Evolutionary conservation across 2,329 filamentous ascomycete genomes (phyloP).

Genomic region (Diaporthe ilicicola): DNA sequence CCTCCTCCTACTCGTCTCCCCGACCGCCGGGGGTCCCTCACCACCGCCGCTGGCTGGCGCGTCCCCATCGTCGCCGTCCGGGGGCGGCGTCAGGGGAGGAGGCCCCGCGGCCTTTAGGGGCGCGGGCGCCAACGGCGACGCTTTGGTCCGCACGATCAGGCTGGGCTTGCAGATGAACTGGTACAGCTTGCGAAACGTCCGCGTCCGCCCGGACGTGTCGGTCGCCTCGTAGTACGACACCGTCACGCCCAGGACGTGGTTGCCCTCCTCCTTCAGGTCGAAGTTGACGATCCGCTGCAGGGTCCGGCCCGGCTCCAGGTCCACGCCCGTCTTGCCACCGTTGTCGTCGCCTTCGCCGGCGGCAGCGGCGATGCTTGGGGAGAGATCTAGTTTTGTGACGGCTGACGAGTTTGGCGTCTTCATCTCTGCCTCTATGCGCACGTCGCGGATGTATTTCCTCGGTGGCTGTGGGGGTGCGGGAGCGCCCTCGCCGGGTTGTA

Average conservation of each 20-base stretch:
- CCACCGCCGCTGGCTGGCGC: neutral
- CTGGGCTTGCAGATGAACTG: slow-evolving; percentile 94
- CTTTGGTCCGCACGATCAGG: slow-evolving; percentile 89
- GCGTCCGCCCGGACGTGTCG: slow-evolving; percentile 73
- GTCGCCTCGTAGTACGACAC: slow-evolving; percentile 92
- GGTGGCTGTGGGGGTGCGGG: slow-evolving; percentile 34
- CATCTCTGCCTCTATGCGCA: slow-evolving; percentile 91
- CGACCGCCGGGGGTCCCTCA: slow-evolving; percentile 30
- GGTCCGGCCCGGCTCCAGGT: slow-evolving; percentile 70
- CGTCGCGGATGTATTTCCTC: slow-evolving; percentile 71
- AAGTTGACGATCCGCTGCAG: slow-evolving; percentile 85
- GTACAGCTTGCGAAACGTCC: slow-evolving; percentile 94
- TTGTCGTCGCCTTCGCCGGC: slow-evolving; percentile 23
- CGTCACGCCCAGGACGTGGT: slow-evolving; percentile 91
- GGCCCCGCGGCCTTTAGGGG: neutral
- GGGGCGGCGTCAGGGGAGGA: slow-evolving; percentile 15
- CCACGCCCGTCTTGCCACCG: slow-evolving; percentile 43
- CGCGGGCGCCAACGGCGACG: slow-evolving; percentile 66
- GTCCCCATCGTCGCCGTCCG: slow-evolving; percentile 40
- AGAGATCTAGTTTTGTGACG: slow-evolving; percentile 73
- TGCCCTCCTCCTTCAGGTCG: slow-evolving; percentile 92
- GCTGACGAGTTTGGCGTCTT: slow-evolving; percentile 76
- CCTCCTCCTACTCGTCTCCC: slow-evolving; percentile 31
- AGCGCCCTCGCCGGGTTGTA: slow-evolving; percentile 2
- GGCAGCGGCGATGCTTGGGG: slow-evolving; percentile 39